Percentiles rank a stretch among this genome's conserved stretches.
phyloP scores from a whole-genome alignment of 495 filamentous ascomycete species.

The Neurospora terricola region DNA sequence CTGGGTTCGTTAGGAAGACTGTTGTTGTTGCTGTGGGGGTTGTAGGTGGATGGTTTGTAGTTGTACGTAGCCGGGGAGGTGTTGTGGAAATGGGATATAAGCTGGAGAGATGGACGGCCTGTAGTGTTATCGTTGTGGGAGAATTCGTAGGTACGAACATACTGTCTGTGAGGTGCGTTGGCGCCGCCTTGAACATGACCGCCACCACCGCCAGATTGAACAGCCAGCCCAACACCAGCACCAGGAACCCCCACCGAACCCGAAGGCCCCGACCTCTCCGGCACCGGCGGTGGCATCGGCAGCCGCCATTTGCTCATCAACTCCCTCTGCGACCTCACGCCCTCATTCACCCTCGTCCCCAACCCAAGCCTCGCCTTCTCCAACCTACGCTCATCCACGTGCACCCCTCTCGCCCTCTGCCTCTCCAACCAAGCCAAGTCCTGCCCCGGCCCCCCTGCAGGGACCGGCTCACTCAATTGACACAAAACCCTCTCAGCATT shows the following conservation, averaged over 20 bases:
- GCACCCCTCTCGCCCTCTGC: neutral
- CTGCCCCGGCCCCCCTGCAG: neutral
- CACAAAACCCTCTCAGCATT: neutral
- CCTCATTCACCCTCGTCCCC: conserved; percentile 32
- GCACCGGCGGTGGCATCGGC: neutral
- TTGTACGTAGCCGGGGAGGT: neutral
- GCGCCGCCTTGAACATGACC: neutral
- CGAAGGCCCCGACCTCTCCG: neutral
- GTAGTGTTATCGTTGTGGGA: neutral
- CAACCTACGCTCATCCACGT: conserved; percentile 5
- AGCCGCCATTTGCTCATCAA: neutral
- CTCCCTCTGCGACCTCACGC: neutral
- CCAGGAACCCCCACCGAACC: neutral
- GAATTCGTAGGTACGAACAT: neutral
- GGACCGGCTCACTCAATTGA: neutral
- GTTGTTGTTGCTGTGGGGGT: neutral
- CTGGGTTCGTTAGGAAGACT: neutral
- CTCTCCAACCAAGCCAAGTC: neutral
- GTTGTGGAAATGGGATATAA: neutral
- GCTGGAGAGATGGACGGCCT: neutral
- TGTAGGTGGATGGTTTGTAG: neutral
- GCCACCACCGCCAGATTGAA: neutral
- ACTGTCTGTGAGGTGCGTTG: neutral
- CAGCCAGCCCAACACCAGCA: neutral
- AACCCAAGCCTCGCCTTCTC: conserved; percentile 15